Base-by-base conservation (phyloP, 176 grass and related monocot genomes). In the Musa acuminata region DNA sequence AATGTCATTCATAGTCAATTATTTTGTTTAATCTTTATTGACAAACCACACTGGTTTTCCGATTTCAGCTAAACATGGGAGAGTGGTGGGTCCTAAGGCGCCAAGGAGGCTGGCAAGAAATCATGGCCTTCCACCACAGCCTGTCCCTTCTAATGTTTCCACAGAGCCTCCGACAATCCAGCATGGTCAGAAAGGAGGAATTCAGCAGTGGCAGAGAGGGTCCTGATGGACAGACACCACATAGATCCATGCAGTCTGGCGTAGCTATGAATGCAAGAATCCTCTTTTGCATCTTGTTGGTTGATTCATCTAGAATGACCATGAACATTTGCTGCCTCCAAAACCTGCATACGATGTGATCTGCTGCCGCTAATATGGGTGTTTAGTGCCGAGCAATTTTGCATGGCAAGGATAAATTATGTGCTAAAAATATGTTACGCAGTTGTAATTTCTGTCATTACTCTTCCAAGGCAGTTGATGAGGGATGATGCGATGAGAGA, bases 61-160 rank as follows among this genome's bases (percentile, higher is more conserved):
- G 27, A 22, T 69, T 69, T 79, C 65, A 79, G 77, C 65, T 20
- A 71, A 71, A 50, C 53, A 25, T 70, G 52, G 19, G 16, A 71
- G 77, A 79, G 53, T 22, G 35, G 52, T 49, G 63, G 77, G 66
- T n/a, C 66, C 77, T 16, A 53, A 70, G 55, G 59, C 71, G 66
- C 77, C 66, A 21, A 54, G 66, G 65, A 79, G 66, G 52, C 9
- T 79, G 17, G 49, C 71, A 54, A 79, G 64, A 70, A 67, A 79
- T 79, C 24, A 53, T 59, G 51, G 54, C 17, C 66, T 71, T 70
- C 29, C 66, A 49, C 29, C 19, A 14, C 66, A 71, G 16, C 52
- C 67, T 16, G 67, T 25, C 50, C 25, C 27, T 3, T 2, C 13
- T 48, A 48, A 11, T 25, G 72, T 48, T 57, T 70, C 26, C 65